Base-by-base conservation (phyloP, 1,139 yeast species). In the Candida buenavistaensis region DNA sequence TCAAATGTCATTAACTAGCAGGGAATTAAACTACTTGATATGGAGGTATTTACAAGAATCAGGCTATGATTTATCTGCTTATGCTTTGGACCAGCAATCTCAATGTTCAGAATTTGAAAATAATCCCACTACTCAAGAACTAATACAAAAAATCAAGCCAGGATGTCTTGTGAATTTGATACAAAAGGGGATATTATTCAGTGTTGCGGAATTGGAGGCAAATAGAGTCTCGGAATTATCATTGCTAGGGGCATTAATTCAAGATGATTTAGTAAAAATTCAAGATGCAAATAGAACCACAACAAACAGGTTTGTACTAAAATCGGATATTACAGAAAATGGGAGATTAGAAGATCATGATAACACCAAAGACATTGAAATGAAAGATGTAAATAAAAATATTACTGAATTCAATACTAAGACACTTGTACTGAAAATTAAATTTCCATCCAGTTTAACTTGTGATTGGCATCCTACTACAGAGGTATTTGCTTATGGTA, bases 21-120 rank as follows among this genome's bases (percentile, higher is more conserved):
- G 76, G 40, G 96, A 90, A 62, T 73, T 92, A 40, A 92, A 92
- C 67, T 90, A 92, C 57, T 72, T 92, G 52, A 78, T 92, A 41
- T 92, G 97, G 96, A 67, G 97, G 47, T 92, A 92, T 55, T 71
- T 90, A 28, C 96, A 88, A 55, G 98, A 92, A 56, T 73, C 87
- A 6, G 97, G 96, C 1, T 68, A 72, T 39, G 94, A 85, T 38
- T 70, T 87, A 23, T 72, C 95, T 2, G 92, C 96, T 0, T 80
- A 75, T 52, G 95, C 97, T 0, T 62, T 92, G 30, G 88, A 85
- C 44, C 82, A 84, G 47, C 92, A 87, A 48, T 68, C 92, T 2
- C 64, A 73, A 17, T 82, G 87, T 13, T 72, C 76, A 45, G 64
- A 67, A 21, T 72, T 76, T 44, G 96, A 89, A 39, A 52, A 51